These are phyloP conservation scores for Stylosanthes scabra DNA, from an alignment of 331 rosid genomes.

Conservation along the genomic window DNA sequence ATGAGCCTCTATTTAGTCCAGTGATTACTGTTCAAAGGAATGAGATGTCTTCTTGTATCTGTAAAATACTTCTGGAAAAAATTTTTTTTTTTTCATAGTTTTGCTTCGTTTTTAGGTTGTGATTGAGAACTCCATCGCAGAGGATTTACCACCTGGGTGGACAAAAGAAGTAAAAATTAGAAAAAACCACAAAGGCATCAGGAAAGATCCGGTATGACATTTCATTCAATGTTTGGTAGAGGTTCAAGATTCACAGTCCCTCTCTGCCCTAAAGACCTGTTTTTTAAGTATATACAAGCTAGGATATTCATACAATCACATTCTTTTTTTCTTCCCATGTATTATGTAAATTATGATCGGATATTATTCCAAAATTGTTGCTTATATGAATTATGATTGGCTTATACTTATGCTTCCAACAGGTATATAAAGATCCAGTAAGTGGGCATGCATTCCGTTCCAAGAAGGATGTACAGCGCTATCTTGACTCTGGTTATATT, in stretches of 20 bases:
- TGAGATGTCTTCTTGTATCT: slow-evolving; percentile 11
- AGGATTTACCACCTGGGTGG: slow-evolving; percentile 92
- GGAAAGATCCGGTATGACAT: slow-evolving; percentile 76
- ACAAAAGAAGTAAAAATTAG: slow-evolving; percentile 65
- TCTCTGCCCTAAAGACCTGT: slow-evolving; percentile 10
- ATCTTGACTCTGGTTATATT: slow-evolving; percentile 71
- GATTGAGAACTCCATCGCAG: slow-evolving; percentile 54
- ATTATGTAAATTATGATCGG: slow-evolving; percentile 23
- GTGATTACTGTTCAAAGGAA: slow-evolving; percentile 20
- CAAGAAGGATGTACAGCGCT: slow-evolving; percentile 71
- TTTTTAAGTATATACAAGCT: background rate
- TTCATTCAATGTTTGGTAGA: slow-evolving; percentile 36
- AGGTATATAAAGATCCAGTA: slow-evolving; percentile 85
- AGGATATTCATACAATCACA: background rate
- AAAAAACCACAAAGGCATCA: slow-evolving; percentile 50
- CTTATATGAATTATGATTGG: slow-evolving; percentile 36
- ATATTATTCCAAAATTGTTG: slow-evolving; percentile 16
- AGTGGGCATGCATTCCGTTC: slow-evolving; percentile 81
- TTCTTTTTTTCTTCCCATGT: slow-evolving; percentile 2
- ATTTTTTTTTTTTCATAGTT: slow-evolving; percentile 33
- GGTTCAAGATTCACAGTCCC: slow-evolving; percentile 15
- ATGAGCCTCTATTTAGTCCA: slow-evolving; percentile 15
- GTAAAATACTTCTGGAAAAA: slow-evolving; percentile 10
- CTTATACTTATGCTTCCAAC: slow-evolving; percentile 39
- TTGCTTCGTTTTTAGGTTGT: slow-evolving; percentile 59